Percentiles rank a stretch among this genome's conserved stretches.
Conservation (phyloP, 2,329 filamentous ascomycete species). For the Verticillium alfalfae region DNA sequence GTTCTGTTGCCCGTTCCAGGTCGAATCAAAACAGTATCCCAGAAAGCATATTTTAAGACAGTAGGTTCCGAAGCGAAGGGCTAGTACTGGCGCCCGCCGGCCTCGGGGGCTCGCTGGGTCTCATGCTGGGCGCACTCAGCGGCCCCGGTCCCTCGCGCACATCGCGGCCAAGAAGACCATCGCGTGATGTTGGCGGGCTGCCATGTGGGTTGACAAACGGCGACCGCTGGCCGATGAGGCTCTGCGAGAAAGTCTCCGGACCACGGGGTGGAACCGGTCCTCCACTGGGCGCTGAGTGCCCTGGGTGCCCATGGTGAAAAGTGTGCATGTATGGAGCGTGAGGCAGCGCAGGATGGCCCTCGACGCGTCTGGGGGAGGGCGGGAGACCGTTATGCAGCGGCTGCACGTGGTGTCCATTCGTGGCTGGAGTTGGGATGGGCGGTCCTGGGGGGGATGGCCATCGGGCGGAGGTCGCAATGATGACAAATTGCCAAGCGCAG, state of each 20-base stretch:
- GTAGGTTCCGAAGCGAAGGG: constrained; percentile 67
- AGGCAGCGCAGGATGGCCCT: constrained; percentile 18
- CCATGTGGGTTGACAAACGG: constrained; percentile 36
- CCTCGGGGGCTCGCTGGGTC: constrained; percentile 17
- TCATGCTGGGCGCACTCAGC: constrained; percentile 15
- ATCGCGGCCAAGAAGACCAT: constrained; percentile 18
- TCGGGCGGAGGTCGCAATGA: constrained; percentile 45
- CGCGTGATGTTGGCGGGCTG: constrained; percentile 36
- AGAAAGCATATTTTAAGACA: constrained; percentile 45
- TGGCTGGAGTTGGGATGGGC: constrained; percentile 32
- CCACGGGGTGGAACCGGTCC: constrained; percentile 33
- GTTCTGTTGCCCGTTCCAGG: not conserved
- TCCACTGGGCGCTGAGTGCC: constrained; percentile 28
- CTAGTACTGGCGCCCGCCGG: constrained; percentile 66
- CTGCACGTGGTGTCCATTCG: constrained; percentile 32
- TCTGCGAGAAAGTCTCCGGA: constrained; percentile 41
- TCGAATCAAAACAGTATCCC: not conserved
- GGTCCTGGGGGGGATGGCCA: constrained; percentile 34
- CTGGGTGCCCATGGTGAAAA: constrained; percentile 19
- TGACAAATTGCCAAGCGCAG: constrained; percentile 27
- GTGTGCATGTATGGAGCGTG: constrained; percentile 17
- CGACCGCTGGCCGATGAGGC: constrained; percentile 32
- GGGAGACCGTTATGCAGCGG: constrained; percentile 40
- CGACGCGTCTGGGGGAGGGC: constrained; percentile 40
- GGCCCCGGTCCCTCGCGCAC: constrained; percentile 10